Evolutionary conservation across 352 stramenopile species (phyloP).

Genomic region (Phytopythium aichiense): DNA sequence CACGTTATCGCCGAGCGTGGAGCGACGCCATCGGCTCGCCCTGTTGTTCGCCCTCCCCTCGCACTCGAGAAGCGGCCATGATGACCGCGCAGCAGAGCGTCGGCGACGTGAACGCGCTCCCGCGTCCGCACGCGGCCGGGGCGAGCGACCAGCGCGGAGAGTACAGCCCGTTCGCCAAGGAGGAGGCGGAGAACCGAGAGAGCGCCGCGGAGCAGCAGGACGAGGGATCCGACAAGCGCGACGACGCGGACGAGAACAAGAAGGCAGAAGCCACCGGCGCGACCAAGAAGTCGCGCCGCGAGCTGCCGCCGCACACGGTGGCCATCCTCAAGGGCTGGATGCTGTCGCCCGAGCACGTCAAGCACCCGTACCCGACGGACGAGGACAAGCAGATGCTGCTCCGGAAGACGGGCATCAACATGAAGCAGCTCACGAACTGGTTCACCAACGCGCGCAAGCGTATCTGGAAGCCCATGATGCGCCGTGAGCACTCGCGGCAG

Average conservation of each 20-base stretch:
- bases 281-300: conserved; percentile 74
- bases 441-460: conserved; percentile 88
- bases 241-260: conserved; percentile 14
- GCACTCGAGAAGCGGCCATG: conserved; percentile 22
- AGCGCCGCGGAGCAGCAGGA: conserved; percentile 19
- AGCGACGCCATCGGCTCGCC: no score
- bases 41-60: not conserved
- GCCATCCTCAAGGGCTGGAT: conserved; percentile 88
- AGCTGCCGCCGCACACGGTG: conserved; percentile 80
- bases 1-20: no score
- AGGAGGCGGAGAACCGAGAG: conserved; percentile 16
- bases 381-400: conserved; percentile 90
- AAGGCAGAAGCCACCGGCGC: conserved; percentile 26
- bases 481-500: conserved; percentile 74
- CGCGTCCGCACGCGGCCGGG: conserved; percentile 23
- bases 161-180: conserved; percentile 12
- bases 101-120: conserved; percentile 37
- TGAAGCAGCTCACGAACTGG: conserved; percentile 91
- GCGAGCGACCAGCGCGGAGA: conserved; percentile 10
- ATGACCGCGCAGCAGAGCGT: conserved; percentile 58
- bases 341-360: conserved; percentile 85
- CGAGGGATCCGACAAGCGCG: conserved; percentile 18
- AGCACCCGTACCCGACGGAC: conserved; percentile 88
- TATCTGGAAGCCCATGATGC: conserved; percentile 90
- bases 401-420: conserved; percentile 87